Evolutionary conservation across 805 yeast species (phyloP), one percentile per base, ranked within the genome.

Genomic region (Barnettozyma populi): DNA sequence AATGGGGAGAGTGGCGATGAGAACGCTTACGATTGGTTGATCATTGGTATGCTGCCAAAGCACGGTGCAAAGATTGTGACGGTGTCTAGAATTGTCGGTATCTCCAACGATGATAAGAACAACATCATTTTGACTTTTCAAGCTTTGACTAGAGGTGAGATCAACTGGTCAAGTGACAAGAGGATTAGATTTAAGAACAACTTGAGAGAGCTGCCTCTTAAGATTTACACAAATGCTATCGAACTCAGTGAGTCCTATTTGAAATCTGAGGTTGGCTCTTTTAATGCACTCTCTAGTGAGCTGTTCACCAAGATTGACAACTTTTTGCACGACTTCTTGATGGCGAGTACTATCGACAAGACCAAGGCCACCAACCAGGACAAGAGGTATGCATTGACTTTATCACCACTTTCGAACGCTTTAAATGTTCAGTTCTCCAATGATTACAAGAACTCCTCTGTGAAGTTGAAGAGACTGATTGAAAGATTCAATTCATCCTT

Each of bases 371-470:
- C 63, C 10, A 51, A 50, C 19, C 49, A 50, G 0, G 40, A 23
- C 11, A 55, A 46, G 36, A 58, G 54, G 14, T 56, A 64, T 34
- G 64, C 82, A 13, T 59, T 80, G 20, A 67, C 77, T 2, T 63
- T 83, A 19, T 73, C 83, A 10, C 90, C 90, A 0, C 62, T 83
- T 45, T 79, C 86, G 0, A 75, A 75, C 52, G 73, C 82, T 0
- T 64, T 83, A n/a, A 75, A 71, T 52, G 59, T 77, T 41, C 86
- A 81, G 57, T 66, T 83, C 45, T 71, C 72, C 3, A 70, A 75
- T 34, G 77, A 72, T 45, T 76, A 76, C 49, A 64, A 68, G 18
- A 67, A 66, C 36, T 76, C 80, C 0, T 74, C 75, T 60, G 49
- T 57, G 3, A 67, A 71, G 39, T 59, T 74, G 43, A 72, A 69